phyloP scores from a whole-genome alignment of 139 green algal species.

The Chlamydomonas sphaeroides region DNA sequence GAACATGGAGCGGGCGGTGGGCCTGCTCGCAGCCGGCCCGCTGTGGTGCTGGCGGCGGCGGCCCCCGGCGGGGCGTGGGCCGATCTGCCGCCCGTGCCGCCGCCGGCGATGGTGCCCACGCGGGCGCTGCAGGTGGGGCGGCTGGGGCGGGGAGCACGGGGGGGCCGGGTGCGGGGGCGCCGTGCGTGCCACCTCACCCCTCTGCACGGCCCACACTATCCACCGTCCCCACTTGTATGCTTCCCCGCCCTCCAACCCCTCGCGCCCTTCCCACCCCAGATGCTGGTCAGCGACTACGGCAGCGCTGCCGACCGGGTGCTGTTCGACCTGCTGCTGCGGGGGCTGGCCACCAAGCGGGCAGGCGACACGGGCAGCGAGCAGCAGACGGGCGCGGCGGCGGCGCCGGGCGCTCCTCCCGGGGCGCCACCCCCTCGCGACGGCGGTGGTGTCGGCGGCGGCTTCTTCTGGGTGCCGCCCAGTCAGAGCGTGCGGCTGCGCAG shows the following conservation, averaged over 20 bases:
- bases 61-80: slow-evolving; percentile 13
- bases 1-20: neutral
- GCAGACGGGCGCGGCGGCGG: neutral
- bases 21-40: too few relatives aligned
- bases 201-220: too few relatives aligned
- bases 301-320: slow-evolving; percentile 24
- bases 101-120: slow-evolving; percentile 25
- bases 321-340: slow-evolving; percentile 32
- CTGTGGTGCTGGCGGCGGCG: slow-evolving; percentile 7
- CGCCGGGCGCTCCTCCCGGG: too few relatives aligned
- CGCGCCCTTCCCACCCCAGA: neutral
- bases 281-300: slow-evolving; percentile 33
- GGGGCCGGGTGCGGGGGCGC: too few relatives aligned
- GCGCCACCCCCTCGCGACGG: neutral
- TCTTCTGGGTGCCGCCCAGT: slow-evolving; percentile 34
- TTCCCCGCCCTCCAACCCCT: too few relatives aligned
- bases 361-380: too few relatives aligned
- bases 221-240: too few relatives aligned
- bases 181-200: too few relatives aligned
- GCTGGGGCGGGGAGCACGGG: too few relatives aligned
- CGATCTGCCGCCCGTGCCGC: slow-evolving; percentile 4
- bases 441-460: neutral
- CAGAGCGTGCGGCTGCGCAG: neutral
- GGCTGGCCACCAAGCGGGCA: neutral
- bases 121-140: slow-evolving; percentile 21